phyloP scores from a whole-genome alignment of 73 alveolate genomes.

The Symbiodinium pilosum region DNA sequence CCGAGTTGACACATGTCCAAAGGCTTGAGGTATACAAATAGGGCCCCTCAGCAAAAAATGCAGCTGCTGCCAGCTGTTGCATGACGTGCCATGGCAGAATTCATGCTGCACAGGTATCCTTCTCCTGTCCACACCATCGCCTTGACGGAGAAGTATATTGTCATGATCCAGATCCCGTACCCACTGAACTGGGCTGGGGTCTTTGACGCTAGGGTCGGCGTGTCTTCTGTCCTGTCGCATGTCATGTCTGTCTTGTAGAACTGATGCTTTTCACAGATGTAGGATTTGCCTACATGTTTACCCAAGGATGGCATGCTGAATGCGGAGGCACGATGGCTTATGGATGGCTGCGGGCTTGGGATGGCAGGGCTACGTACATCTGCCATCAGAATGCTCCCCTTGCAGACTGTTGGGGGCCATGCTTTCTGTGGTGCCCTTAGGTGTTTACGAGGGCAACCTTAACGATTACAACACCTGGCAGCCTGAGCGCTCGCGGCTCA shows the following conservation, averaged over 20 bases:
- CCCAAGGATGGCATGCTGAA: constrained; percentile 81
- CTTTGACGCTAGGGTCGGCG: too few relatives aligned
- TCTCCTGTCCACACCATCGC: constrained; percentile 93
- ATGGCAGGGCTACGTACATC: too few relatives aligned
- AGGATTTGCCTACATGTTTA: too few relatives aligned
- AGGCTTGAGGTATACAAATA: too few relatives aligned
- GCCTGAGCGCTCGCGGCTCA: constrained; percentile 36
- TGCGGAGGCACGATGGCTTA: constrained; percentile 87
- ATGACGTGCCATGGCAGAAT: neutral
- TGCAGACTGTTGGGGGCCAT: too few relatives aligned
- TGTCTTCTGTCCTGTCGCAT: too few relatives aligned
- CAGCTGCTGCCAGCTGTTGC: too few relatives aligned
- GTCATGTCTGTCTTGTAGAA: too few relatives aligned
- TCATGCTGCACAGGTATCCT: constrained; percentile 48
- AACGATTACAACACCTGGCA: constrained; percentile 95
- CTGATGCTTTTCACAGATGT: too few relatives aligned
- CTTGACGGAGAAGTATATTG: constrained; percentile 79
- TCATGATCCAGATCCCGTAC: constrained; percentile 89
- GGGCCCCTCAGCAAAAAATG: too few relatives aligned
- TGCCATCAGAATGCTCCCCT: too few relatives aligned
- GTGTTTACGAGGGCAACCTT: constrained; percentile 87
- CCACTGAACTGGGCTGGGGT: constrained; percentile 75
- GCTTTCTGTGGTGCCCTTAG: neutral
- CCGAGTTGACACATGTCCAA: too few relatives aligned
- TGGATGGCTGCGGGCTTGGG: constrained; percentile 19